These are phyloP conservation scores for Plectosphaerella cucumerina DNA, from an alignment of 2,329 filamentous ascomycete species.

Conservation along the genomic window DNA sequence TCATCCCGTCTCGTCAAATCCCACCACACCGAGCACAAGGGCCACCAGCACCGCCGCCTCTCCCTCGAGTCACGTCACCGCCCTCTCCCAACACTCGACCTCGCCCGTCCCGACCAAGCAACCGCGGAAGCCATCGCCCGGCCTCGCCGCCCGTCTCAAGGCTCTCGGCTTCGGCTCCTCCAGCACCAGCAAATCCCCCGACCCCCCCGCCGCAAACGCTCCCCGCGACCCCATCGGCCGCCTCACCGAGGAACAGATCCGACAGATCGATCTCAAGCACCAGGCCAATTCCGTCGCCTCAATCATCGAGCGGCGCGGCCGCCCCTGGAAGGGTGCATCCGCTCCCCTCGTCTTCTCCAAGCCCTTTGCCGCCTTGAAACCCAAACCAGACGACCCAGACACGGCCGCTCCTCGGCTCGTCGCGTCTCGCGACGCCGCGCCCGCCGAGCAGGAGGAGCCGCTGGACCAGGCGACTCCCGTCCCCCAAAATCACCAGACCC, in stretches of 20 bases:
- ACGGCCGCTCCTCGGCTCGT: background rate
- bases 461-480: constrained; percentile 4
- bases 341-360: constrained; percentile 43
- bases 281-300: constrained; percentile 46
- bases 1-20: constrained; percentile 1
- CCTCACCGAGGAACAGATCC: constrained; percentile 66
- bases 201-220: constrained; percentile 14
- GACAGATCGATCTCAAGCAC: constrained; percentile 65
- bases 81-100: constrained; percentile 16
- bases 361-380: constrained; percentile 3
- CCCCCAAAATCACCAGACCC: constrained; percentile 19
- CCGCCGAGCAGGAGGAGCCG: constrained; percentile 3
- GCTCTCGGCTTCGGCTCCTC: constrained; percentile 56
- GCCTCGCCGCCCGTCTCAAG: constrained; percentile 60
- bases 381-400: background rate
- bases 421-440: constrained; percentile 18
- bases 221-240: constrained; percentile 55
- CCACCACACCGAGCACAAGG: background rate
- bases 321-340: constrained; percentile 67
- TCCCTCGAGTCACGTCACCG: constrained; percentile 8
- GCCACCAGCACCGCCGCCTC: constrained; percentile 17
- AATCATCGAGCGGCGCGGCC: constrained; percentile 61
- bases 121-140: constrained; percentile 57
- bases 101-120: constrained; percentile 22
- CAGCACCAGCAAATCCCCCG: constrained; percentile 27